Percentiles rank a stretch among this genome's conserved stretches.
phyloP scores from a whole-genome alignment of 345 rosid genomes.

The Clarkia xantiana region DNA sequence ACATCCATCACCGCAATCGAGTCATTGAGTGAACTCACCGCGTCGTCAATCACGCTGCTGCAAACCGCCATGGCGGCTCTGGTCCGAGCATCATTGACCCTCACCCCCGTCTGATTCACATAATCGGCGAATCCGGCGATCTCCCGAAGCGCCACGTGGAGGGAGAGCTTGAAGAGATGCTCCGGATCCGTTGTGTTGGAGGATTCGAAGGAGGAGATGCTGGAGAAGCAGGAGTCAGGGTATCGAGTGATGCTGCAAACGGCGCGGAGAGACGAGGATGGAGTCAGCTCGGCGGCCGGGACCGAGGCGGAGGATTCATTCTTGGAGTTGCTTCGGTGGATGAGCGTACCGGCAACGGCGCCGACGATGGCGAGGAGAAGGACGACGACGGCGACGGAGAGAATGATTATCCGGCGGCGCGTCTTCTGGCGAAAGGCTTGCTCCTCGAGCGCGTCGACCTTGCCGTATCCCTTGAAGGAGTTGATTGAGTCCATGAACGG shows the following conservation, averaged over 20 bases:
- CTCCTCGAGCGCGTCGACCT: slow-evolving; percentile 11
- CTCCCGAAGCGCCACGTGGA: slow-evolving; percentile 33
- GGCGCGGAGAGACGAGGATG: slow-evolving; percentile 9
- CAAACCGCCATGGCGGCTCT: slow-evolving; percentile 14
- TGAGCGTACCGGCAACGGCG: neutral
- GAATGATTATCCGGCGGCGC: slow-evolving; percentile 10
- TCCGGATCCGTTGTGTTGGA: slow-evolving; percentile 18
- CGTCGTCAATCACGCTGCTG: slow-evolving; percentile 12
- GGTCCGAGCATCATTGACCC: slow-evolving; percentile 6
- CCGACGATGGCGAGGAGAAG: slow-evolving; percentile 8
- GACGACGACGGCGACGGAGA: slow-evolving; percentile 4
- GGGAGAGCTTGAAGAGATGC: slow-evolving; percentile 38
- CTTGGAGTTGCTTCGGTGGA: neutral
- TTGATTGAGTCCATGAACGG: no score
- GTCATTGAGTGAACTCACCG: slow-evolving; percentile 9
- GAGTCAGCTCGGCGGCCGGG: neutral
- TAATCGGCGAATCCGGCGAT: slow-evolving; percentile 22
- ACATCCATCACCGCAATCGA: slow-evolving; percentile 4
- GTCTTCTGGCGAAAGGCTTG: slow-evolving; percentile 10
- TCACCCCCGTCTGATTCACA: slow-evolving; percentile 13
- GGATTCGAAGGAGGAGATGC: slow-evolving; percentile 13
- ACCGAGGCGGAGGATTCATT: neutral
- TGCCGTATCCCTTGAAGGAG: slow-evolving; percentile 9
- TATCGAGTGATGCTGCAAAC: slow-evolving; percentile 16
- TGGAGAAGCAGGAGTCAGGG: slow-evolving; percentile 15